Base-by-base conservation (phyloP, 352 stramenopile genomes). In the Phytophthora vignae region DNA sequence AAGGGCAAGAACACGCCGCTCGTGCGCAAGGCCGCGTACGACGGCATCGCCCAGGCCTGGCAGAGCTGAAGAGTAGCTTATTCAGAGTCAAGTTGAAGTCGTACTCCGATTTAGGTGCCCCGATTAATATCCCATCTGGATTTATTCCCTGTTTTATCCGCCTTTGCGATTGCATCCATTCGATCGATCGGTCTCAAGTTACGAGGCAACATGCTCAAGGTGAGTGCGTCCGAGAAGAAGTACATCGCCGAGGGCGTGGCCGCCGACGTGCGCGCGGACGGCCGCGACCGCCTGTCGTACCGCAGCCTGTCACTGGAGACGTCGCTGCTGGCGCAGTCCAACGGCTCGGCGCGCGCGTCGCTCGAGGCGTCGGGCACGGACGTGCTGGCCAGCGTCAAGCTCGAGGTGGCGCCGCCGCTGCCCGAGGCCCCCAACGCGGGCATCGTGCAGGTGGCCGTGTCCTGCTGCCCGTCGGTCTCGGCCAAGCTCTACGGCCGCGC, bases 361-460 rank as follows among this genome's bases (percentile, higher is more conserved):
- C 69, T 94, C 6, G 83, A 87, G 50, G 76, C 82, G 42, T 82
- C 81, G 5, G 86, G 84, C 53, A 95, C 86, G 6, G 88, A 95
- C 67, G 80, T 95, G 22, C 62, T 95, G 50, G 88, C 88, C 22
- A 92, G 84, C 48, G 84, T 95, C 42, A 95, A 95, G 71, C 73
- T 95, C 38, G 86, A 95, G 53, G 84, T 93, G 14, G 65, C 78
- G n/a, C 21, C 73, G 46, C 84, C 84, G 11, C 64, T 74, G 44
- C 76, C 83, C 19, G 77, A 88, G 50, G 72, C 79, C 4, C 86
- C 86, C 1, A 69, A 79, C 50, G 78, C 81, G 7, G 87, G 84
- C 38, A 70, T 91, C 46, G 73, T 95, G 17, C 67, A 86, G 2
- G 75, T 91, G 1, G 49, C 69, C 4, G 85, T 95, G 55, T 79